phyloP scores from a whole-genome alignment of 2,329 filamentous ascomycete species.

The Fusarium fujikuroi region DNA sequence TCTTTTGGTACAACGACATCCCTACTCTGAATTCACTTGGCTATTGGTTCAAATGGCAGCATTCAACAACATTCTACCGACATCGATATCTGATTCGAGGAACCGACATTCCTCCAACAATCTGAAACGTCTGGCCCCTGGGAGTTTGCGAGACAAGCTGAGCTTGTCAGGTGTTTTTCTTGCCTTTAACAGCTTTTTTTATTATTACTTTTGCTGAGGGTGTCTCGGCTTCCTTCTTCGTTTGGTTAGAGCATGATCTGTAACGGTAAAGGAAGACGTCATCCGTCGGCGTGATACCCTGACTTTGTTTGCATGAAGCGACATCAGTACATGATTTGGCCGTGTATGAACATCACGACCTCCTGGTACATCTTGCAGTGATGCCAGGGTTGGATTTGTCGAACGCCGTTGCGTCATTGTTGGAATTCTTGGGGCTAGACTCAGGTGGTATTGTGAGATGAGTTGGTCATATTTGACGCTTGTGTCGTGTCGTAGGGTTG shows the following conservation, averaged over 20 bases:
- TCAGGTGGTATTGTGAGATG: slow-evolving; percentile 17
- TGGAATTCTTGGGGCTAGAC: slow-evolving; percentile 14
- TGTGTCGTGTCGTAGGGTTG: slow-evolving; percentile 5
- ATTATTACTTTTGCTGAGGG: slow-evolving; percentile 11
- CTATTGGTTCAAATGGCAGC: slow-evolving; percentile 20
- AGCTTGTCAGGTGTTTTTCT: slow-evolving; percentile 30
- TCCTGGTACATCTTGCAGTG: neutral
- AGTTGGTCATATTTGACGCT: slow-evolving; percentile 20
- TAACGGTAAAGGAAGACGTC: slow-evolving; percentile 16
- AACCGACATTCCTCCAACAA: slow-evolving; percentile 11
- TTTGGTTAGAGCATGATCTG: slow-evolving; percentile 5
- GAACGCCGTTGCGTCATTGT: neutral
- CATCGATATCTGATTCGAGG: neutral
- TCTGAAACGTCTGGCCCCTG: neutral
- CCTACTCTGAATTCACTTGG: slow-evolving; percentile 19
- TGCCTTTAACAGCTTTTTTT: slow-evolving; percentile 2
- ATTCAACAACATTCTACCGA: slow-evolving; percentile 27
- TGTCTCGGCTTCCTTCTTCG: slow-evolving; percentile 3
- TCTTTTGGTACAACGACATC: slow-evolving; percentile 28
- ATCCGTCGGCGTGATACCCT: slow-evolving; percentile 43
- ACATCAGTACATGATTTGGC: neutral
- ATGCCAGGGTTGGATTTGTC: neutral
- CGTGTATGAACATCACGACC: neutral
- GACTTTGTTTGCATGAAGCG: slow-evolving; percentile 37
- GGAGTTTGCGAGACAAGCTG: slow-evolving; percentile 4